Evolutionary conservation across 208 protist genomes (phyloP).

Genomic region (Leishmania martiniquensis): DNA sequence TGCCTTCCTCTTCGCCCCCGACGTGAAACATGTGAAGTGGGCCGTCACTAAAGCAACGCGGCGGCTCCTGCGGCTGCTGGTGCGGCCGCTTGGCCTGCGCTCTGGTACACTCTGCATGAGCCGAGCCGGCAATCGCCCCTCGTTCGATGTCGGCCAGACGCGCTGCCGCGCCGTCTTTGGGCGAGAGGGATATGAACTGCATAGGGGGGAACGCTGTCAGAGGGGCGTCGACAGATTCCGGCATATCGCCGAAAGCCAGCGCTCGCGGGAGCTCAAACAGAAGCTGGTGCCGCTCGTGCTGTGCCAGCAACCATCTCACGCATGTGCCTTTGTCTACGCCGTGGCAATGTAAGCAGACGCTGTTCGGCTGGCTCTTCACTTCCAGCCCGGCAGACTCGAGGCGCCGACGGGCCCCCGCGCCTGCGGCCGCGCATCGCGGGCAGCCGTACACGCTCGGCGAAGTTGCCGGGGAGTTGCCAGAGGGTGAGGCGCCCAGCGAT

Average conservation of each 20-base stretch:
- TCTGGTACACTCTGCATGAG: neutral
- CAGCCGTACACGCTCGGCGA: conserved; percentile 35
- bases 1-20: conserved; percentile 69
- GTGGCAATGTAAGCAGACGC: conserved; percentile 46
- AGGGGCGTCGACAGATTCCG: conserved; percentile 51
- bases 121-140: neutral
- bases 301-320: conserved; percentile 41
- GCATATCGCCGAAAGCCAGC: conserved; percentile 56
- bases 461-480: neutral
- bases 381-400: conserved; percentile 34
- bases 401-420: conserved; percentile 8
- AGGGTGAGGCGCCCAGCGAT: neutral
- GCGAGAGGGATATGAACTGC: conserved; percentile 57
- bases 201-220: conserved; percentile 52
- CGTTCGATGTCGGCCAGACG: conserved; percentile 8
- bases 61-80: neutral
- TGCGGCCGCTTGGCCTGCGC: neutral
- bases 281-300: conserved; percentile 12
- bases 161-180: conserved; percentile 17
- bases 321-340: conserved; percentile 55
- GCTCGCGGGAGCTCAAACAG: conserved; percentile 37
- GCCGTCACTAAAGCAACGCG: neutral
- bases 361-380: conserved; percentile 65
- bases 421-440: conserved; percentile 28
- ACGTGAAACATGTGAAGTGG: conserved; percentile 35